Evolutionary conservation across 2,329 filamentous ascomycete species (phyloP), one percentile per base, ranked within the genome.

Genomic region (Chaetomiaceae sp.): DNA sequence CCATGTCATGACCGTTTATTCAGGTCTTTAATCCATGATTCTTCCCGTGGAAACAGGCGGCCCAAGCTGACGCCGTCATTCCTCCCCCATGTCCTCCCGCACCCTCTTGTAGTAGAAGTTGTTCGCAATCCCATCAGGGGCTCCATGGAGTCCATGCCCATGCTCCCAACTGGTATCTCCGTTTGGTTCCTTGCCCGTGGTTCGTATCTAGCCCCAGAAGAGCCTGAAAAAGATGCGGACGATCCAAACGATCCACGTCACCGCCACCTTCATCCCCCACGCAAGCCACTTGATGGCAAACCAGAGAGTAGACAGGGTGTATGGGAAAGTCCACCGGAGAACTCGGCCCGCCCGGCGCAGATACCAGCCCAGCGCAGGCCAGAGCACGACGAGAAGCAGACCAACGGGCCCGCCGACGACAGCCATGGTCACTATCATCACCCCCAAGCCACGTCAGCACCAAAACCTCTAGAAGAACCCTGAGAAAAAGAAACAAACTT

Each of bases 191-290:
- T n/a, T n/a, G n/a, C n/a, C n/a, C n/a, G n/a, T n/a, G n/a, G n/a
- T n/a, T n/a, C n/a, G n/a, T n/a, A 5, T 12, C 45, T 7, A 17
- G 3, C 39, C 51, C 22, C 31, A 45, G 25, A 44, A 42, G 6
- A 49, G 19, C 12, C 33, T 27, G n/a, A 49, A 39, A 6, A 25
- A 45, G 11, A 54, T 14, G 1, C 22, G 31, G 20, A 12, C 3
- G 4, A n/a, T 19, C 46, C 39, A 54, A 5, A 54, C 27, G 17
- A 49, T 14, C 46, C 51, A 45, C 9, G 11, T 12, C 23, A 46
- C 2, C 2, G 22, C 33, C 23, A 54, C 20, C 5, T 40, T 19
- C 25, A 39, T 4, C 6, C 25, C 36, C 20, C 46, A 47, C 9
- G 36, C 4, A 11, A 52, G 43, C 39, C 40, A 50, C 25, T 15